Percentiles rank a stretch among this genome's conserved stretches.
Conservation (phyloP, 176 grass and related monocot genomes). For the Zea luxurians region DNA sequence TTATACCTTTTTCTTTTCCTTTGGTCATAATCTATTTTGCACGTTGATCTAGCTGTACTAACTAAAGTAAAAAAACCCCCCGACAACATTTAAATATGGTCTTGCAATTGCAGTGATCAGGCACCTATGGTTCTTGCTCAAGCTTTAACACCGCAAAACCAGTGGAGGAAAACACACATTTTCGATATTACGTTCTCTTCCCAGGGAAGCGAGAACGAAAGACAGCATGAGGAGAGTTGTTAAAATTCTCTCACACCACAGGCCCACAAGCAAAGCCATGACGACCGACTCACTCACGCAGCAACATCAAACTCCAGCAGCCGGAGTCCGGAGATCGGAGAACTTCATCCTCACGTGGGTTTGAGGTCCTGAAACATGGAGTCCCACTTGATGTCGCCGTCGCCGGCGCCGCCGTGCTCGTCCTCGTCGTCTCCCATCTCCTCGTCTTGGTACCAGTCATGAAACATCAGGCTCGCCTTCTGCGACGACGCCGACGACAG, state of each 20-base stretch:
- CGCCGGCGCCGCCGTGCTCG: not conserved
- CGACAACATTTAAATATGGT: no score
- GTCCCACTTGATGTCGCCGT: conserved; percentile 54
- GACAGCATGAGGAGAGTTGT: not conserved
- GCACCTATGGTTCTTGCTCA: not conserved
- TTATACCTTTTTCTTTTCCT: not conserved
- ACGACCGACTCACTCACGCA: not conserved
- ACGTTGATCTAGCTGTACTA: not conserved
- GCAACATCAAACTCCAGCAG: not conserved
- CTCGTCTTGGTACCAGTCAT: conserved; percentile 28
- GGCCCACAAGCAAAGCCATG: not conserved
- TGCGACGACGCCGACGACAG: conserved; percentile 40
- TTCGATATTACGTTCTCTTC: not conserved
- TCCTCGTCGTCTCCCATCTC: not conserved
- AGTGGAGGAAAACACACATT: not conserved
- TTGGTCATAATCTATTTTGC: not conserved
- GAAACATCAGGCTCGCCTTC: conserved; percentile 57
- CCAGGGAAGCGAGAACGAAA: not conserved
- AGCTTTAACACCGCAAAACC: not conserved
- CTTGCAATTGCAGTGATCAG: not conserved
- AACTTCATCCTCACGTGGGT: conserved; percentile 42
- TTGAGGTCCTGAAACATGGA: conserved; percentile 68
- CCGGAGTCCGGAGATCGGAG: not conserved
- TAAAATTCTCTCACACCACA: conserved; percentile 35
- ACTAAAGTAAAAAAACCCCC: not conserved